Percentiles rank a stretch among this genome's conserved stretches.
Evolutionary conservation across 345 rosid genomes (phyloP).

Genomic region (Arabidopsis arenosa): DNA sequence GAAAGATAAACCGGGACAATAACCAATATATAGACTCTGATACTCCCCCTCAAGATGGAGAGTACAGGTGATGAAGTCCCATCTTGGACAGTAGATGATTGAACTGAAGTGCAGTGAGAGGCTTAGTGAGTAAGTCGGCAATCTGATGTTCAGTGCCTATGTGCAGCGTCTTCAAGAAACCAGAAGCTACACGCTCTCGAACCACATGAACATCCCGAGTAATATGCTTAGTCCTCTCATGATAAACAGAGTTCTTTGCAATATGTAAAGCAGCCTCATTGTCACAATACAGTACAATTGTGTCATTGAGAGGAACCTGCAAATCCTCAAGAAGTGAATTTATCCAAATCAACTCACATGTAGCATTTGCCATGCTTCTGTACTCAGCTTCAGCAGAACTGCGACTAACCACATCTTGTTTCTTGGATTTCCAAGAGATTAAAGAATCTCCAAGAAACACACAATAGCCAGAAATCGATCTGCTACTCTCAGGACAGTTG

Average conservation of each 20-base stretch:
- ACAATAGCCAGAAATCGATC: too few relatives aligned
- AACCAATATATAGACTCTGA: too few relatives aligned
- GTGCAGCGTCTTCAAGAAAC: neutral
- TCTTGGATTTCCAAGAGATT: neutral
- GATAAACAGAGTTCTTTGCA: neutral
- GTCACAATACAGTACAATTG: neutral
- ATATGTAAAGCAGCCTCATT: neutral
- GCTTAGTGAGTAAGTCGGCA: neutral
- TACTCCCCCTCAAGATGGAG: neutral
- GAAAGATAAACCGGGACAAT: too few relatives aligned
- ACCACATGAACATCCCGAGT: neutral
- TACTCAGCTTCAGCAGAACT: neutral
- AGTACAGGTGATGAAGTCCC: neutral
- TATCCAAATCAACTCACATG: too few relatives aligned
- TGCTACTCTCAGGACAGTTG: too few relatives aligned
- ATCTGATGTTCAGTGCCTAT: neutral
- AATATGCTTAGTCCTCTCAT: neutral
- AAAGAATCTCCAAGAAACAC: too few relatives aligned
- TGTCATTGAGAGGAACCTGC: neutral
- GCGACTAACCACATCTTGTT: neutral
- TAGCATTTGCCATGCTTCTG: neutral
- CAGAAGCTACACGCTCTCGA: neutral
- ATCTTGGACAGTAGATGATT: neutral
- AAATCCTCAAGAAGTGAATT: too few relatives aligned
- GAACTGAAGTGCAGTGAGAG: neutral